Percentiles rank a stretch among this genome's conserved stretches.
Conservation (phyloP, 2,329 filamentous ascomycete species). For the Monilinia laxa region DNA sequence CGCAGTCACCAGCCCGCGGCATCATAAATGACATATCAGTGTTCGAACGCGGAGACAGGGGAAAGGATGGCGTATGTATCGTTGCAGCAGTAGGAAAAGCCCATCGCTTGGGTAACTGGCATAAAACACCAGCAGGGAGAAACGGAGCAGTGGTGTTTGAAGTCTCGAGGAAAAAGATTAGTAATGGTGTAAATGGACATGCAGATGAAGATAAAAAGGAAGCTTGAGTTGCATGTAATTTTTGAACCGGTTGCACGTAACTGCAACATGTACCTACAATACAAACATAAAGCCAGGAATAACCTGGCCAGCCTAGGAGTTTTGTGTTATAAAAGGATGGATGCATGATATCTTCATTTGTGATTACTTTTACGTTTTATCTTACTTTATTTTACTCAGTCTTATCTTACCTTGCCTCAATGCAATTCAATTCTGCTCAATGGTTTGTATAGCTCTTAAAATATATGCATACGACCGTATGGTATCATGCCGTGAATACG, state of each 20-base stretch:
- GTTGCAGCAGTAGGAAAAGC: slow-evolving; percentile 86
- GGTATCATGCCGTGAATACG: too few species aligned
- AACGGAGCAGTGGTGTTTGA: slow-evolving; percentile 91
- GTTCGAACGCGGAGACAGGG: slow-evolving; percentile 78
- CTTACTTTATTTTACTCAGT: too few species aligned
- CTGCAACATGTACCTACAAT: not conserved
- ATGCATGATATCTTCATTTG: slow-evolving; percentile 23
- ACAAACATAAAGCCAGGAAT: not conserved
- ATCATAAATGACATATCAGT: slow-evolving; percentile 86
- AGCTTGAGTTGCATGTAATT: slow-evolving; percentile 5
- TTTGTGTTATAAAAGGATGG: slow-evolving; percentile 20
- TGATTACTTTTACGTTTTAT: slow-evolving; percentile 1
- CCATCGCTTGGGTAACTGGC: slow-evolving; percentile 81
- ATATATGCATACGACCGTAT: too few species aligned
- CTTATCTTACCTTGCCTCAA: too few species aligned
- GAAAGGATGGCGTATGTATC: slow-evolving; percentile 75
- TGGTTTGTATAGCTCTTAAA: too few species aligned
- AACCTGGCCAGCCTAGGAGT: not conserved
- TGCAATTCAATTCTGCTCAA: too few species aligned
- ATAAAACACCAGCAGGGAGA: slow-evolving; percentile 56
- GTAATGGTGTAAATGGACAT: slow-evolving; percentile 28
- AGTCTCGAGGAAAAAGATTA: slow-evolving; percentile 52
- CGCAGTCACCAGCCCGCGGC: slow-evolving; percentile 48
- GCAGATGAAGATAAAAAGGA: slow-evolving; percentile 18
- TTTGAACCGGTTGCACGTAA: not conserved